Evolutionary conservation across 1,139 yeast species (phyloP).

Genomic region (Wickerhamomyces sp.): DNA sequence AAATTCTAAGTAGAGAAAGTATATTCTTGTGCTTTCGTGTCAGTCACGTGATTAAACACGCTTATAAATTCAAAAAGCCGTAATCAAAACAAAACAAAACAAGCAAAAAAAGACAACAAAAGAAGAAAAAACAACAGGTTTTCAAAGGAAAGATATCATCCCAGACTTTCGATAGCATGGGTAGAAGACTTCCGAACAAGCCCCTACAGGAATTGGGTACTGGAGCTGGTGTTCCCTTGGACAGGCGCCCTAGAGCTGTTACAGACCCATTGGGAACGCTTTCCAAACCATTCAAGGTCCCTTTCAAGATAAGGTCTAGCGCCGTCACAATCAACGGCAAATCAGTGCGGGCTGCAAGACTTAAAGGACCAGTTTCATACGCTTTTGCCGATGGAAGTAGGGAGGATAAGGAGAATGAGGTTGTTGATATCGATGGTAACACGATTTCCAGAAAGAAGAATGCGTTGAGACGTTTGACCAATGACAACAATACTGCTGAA

Average conservation of each 20-base stretch:
- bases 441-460: conserved; percentile 35
- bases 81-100: conserved; percentile 3
- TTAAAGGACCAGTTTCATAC: conserved; percentile 32
- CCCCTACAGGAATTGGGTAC: conserved; percentile 31
- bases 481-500: conserved; percentile 27
- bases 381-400: conserved; percentile 29
- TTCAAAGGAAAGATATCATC: neutral
- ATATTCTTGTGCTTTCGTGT: conserved; percentile 5
- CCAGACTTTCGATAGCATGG: conserved; percentile 8
- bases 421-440: conserved; percentile 37
- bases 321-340: conserved; percentile 17
- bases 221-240: conserved; percentile 33
- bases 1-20: too few relatives aligned
- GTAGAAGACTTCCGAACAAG: conserved; percentile 24
- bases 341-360: conserved; percentile 28
- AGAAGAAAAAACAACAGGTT: conserved; percentile 2
- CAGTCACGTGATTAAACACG: conserved; percentile 9
- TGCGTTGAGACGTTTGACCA: conserved; percentile 39
- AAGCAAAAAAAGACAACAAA: conserved; percentile 2
- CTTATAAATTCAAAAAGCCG: neutral
- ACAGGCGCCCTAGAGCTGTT: conserved; percentile 28
- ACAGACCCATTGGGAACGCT: conserved; percentile 30
- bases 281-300: conserved; percentile 43
- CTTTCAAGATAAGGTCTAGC: conserved; percentile 27
- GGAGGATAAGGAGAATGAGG: conserved; percentile 22